Evolutionary conservation across 352 stramenopile species (phyloP).

Genomic region (Pythium oligandrum): DNA sequence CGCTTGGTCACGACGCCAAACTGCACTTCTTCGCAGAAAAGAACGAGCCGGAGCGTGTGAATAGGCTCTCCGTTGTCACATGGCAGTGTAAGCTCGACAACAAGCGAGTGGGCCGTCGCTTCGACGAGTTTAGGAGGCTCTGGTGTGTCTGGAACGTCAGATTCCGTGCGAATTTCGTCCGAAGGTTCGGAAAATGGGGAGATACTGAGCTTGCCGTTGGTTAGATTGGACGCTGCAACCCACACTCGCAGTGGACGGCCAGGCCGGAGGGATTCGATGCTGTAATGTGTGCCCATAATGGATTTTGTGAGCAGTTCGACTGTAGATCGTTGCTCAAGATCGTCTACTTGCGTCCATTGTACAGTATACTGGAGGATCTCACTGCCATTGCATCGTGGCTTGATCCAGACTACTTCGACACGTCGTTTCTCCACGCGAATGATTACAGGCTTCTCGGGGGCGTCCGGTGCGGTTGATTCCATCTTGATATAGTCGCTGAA

Average conservation of each 20-base stretch:
- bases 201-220: constrained; percentile 44
- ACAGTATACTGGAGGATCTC: constrained; percentile 70
- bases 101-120: constrained; percentile 34
- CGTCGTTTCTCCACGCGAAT: constrained; percentile 31
- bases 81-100: constrained; percentile 30
- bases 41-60: constrained; percentile 31
- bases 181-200: constrained; percentile 42
- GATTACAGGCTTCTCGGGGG: constrained; percentile 33
- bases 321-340: neutral
- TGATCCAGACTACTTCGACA: constrained; percentile 41
- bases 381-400: constrained; percentile 62
- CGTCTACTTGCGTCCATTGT: constrained; percentile 31
- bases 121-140: constrained; percentile 18
- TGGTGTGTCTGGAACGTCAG: constrained; percentile 42
- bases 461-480: constrained; percentile 48
- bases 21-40: constrained; percentile 52
- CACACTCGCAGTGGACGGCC: constrained; percentile 34
- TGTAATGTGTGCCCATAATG: constrained; percentile 46
- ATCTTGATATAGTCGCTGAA: constrained; percentile 74
- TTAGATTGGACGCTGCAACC: constrained; percentile 56
- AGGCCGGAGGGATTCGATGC: constrained; percentile 28
- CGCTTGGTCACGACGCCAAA: constrained; percentile 47
- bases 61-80: constrained; percentile 52
- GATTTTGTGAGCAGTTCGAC: constrained; percentile 42
- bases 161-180: constrained; percentile 28